phyloP scores from a whole-genome alignment of 495 filamentous ascomycete genomes.

The Trichoderma virens region DNA sequence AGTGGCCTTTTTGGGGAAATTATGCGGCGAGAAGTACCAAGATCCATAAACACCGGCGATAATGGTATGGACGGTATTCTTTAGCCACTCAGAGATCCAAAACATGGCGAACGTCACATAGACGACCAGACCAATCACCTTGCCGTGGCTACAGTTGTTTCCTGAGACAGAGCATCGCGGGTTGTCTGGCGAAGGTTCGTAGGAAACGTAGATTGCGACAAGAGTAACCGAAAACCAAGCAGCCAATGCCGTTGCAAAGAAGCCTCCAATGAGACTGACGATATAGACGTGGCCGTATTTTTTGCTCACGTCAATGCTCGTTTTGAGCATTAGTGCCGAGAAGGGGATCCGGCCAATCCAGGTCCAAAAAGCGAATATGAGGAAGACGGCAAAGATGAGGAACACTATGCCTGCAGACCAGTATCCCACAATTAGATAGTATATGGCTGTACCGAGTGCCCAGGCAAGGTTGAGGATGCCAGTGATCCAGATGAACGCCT shows the following conservation, averaged over 20 bases:
- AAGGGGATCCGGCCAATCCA: slow-evolving; percentile 89
- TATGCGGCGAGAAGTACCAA: slow-evolving; percentile 78
- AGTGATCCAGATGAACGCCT: slow-evolving; percentile 85
- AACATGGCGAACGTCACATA: slow-evolving; percentile 87
- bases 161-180: slow-evolving; percentile 55
- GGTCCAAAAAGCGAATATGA: slow-evolving; percentile 45
- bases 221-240: slow-evolving; percentile 56
- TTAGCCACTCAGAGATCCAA: slow-evolving; percentile 87
- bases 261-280: slow-evolving; percentile 71
- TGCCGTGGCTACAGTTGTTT: slow-evolving; percentile 64
- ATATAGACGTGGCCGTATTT: slow-evolving; percentile 78
- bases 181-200: slow-evolving; percentile 56
- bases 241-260: slow-evolving; percentile 64
- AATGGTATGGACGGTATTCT: slow-evolving; percentile 84
- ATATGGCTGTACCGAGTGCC: slow-evolving; percentile 54
- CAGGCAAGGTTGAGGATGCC: slow-evolving; percentile 83
- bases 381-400: slow-evolving; percentile 60
- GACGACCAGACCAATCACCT: slow-evolving; percentile 74
- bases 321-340: slow-evolving; percentile 82
- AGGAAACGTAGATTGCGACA: slow-evolving; percentile 69
- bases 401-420: slow-evolving; percentile 82
- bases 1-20: slow-evolving; percentile 68
- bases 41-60: slow-evolving; percentile 84
- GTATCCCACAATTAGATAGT: slow-evolving; percentile 59
- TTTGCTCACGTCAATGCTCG: slow-evolving; percentile 77